These are phyloP conservation scores for Tetracladium setigerum DNA, from an alignment of 495 filamentous ascomycete genomes.

Conservation along the genomic window DNA sequence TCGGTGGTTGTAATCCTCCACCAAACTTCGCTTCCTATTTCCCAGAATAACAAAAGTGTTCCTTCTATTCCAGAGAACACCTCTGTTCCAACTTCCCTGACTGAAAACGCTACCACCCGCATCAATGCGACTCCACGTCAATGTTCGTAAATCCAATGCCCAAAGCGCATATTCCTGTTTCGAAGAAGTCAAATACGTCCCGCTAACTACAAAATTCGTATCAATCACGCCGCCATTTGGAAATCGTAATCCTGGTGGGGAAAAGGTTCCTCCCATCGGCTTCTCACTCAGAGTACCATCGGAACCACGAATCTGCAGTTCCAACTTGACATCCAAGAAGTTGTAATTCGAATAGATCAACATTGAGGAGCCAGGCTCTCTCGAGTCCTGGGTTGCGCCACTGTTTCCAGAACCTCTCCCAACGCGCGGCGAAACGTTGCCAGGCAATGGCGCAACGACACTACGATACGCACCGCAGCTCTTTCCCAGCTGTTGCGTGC, in stretches of 20 bases:
- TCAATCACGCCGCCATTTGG: conserved; percentile 92
- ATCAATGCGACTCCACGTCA: conserved; percentile 94
- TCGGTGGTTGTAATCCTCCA: conserved; percentile 96
- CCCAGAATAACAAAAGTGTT: conserved; percentile 94
- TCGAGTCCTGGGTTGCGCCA: conserved; percentile 36
- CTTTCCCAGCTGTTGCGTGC: conserved; percentile 72
- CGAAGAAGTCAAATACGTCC: conserved; percentile 92
- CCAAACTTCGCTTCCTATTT: conserved; percentile 84
- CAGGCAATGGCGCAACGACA: conserved; percentile 78
- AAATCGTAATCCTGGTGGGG: conserved; percentile 86
- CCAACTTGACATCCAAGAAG: conserved; percentile 92
- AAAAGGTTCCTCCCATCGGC: conserved; percentile 77
- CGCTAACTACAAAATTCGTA: conserved; percentile 92
- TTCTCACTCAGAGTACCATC: conserved; percentile 84
- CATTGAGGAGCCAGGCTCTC: conserved; percentile 71
- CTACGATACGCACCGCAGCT: conserved; percentile 95
- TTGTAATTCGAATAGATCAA: conserved; percentile 99
- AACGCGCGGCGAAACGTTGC: conserved; percentile 57
- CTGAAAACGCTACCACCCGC: conserved; percentile 90
- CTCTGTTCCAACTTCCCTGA: conserved; percentile 94
- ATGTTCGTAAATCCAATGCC: conserved; percentile 79
- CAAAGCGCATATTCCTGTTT: conserved; percentile 98
- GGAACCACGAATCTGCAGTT: conserved; percentile 77
- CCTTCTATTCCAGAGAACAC: conserved; percentile 82
- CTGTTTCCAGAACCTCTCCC: conserved; percentile 39